These are phyloP conservation scores for Aspergillus homomorphus DNA, from an alignment of 495 filamentous ascomycete species.

Conservation along the genomic window DNA sequence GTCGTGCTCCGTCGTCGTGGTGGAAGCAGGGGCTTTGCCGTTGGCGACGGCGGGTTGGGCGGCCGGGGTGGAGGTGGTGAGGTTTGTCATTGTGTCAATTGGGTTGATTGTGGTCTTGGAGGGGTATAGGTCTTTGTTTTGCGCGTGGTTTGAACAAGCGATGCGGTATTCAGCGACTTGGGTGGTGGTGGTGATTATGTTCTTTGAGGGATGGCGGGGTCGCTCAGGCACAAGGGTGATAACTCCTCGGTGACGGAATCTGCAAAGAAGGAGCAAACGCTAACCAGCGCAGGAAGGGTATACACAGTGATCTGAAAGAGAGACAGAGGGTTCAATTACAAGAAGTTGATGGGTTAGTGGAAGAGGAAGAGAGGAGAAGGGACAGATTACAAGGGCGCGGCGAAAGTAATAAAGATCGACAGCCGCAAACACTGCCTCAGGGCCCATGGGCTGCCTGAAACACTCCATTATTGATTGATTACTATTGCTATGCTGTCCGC, in stretches of 20 bases:
- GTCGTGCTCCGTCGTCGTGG: slow-evolving; percentile 26
- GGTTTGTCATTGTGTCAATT: slow-evolving; percentile 13
- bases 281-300: neutral
- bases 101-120: slow-evolving; percentile 16
- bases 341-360: neutral
- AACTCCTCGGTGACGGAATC: slow-evolving; percentile 4
- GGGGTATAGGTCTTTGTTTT: slow-evolving; percentile 15
- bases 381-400: neutral
- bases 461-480: neutral
- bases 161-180: no score
- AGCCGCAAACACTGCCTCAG: neutral
- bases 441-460: slow-evolving; percentile 4
- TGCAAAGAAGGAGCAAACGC: neutral
- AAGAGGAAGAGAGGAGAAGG: neutral
- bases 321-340: neutral
- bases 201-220: no score
- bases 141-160: neutral
- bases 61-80: slow-evolving; percentile 17
- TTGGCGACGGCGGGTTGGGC: slow-evolving; percentile 41
- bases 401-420: slow-evolving; percentile 2
- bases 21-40: slow-evolving; percentile 22
- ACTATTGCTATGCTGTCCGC: neutral
- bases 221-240: no score
- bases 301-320: neutral
- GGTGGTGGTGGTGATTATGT: no score